Evolutionary conservation across 306 rosid genomes (phyloP).

Genomic region (Crataegus laevigata): DNA sequence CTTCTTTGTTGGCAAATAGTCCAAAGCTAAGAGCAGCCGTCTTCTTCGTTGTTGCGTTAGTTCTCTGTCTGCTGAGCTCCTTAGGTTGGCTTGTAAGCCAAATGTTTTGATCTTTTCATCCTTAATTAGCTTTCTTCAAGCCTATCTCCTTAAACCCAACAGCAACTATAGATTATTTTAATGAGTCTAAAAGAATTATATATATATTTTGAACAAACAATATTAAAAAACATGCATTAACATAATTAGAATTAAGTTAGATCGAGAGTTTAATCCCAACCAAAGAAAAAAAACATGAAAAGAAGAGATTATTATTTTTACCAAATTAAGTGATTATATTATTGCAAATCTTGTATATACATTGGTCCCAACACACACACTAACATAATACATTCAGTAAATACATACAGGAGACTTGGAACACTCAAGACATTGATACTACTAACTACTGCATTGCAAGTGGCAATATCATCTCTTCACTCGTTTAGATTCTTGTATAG

Average conservation of each 20-base stretch:
- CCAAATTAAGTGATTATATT: not conserved
- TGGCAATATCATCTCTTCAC: not conserved
- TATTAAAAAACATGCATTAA: no score
- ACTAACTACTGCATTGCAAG: not conserved
- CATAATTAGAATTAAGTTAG: not conserved
- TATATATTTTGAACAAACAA: no score
- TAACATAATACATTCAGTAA: not conserved
- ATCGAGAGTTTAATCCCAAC: not conserved
- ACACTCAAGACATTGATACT: not conserved
- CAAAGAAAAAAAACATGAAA: not conserved
- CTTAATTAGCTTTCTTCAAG: no score
- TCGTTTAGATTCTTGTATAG: not conserved
- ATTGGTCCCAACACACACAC: conserved; percentile 6
- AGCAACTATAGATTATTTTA: no score
- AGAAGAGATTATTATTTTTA: not conserved
- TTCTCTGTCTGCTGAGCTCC: no score
- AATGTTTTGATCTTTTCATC: no score
- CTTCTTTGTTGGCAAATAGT: no score
- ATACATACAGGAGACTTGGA: not conserved
- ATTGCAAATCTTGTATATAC: conserved; percentile 19
- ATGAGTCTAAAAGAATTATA: no score
- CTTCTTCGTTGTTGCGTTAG: no score
- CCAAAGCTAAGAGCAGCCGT: no score
- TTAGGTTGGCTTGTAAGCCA: no score
- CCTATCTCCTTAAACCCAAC: no score